Base-by-base conservation (phyloP, 2,329 filamentous ascomycete species). In the Scortechinia acanthostroma region DNA sequence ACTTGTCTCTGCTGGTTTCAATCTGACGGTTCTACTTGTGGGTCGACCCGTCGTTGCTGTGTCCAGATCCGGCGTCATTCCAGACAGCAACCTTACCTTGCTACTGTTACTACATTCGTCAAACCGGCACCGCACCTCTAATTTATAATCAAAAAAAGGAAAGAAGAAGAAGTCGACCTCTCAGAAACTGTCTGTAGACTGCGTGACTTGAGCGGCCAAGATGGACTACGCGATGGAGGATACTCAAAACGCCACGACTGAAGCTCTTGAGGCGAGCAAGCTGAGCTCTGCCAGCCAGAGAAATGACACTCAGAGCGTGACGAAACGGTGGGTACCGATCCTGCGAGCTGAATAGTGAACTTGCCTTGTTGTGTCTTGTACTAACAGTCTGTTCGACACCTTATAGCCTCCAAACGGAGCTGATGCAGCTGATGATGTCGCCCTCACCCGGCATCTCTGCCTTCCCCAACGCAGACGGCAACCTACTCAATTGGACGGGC, bases 341-440 rank as follows among this genome's bases (percentile, higher is more conserved):
- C n/a, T n/a, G n/a, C n/a, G n/a, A n/a, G n/a, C n/a, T n/a, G n/a
- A n/a, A n/a, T n/a, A n/a, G n/a, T n/a, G n/a, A n/a, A n/a, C 25
- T 30, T 30, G 10, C 25, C 10, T 30, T 30, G 10, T 10, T n/a
- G n/a, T 30, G 25, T 30, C 25, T 30, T n/a, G n/a, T 10, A 19
- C 19, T 23, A 28, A 42, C 37, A 21, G 17, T 19, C n/a, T n/a
- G 14, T 1, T 22, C 19, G 21, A n/a, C 10, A 10, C 20, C 5
- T 25, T 16, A 17, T 59, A 97, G 93, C 57, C 76, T 98, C 47
- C 93, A 98, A 68, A 94, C 91, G 43, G 93, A 98, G 68, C 77
- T 98, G 54, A 97, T 98, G 91, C 86, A 93, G 64, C 82, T 98
- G 55, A 97, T 98, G 93, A 91, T 90, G 10, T 40, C 91, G 35